Percentiles rank a stretch among this genome's conserved stretches.
Conservation (phyloP, 2,329 filamentous ascomycete species). For the Cladosporium sp. region DNA sequence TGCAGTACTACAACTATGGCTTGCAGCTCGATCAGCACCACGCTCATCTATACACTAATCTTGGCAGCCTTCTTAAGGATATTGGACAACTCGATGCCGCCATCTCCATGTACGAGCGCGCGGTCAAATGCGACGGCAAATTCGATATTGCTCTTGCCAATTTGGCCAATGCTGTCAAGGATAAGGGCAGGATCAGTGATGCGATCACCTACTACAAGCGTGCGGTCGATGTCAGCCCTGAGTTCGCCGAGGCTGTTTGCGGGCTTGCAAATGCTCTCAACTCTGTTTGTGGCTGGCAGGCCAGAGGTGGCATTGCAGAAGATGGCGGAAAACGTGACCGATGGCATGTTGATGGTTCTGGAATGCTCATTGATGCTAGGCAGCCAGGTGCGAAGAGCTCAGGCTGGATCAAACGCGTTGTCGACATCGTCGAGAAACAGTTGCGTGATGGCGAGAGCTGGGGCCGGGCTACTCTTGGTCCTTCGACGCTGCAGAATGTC, state of each 20-base stretch:
- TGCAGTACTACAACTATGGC: conserved; percentile 95
- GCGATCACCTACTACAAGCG: conserved; percentile 90
- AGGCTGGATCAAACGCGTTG: conserved; percentile 87
- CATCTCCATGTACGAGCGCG: conserved; percentile 96
- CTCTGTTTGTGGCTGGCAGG: conserved; percentile 93
- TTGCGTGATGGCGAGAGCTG: conserved; percentile 82
- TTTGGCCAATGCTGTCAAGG: conserved; percentile 95
- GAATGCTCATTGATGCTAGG: conserved; percentile 76
- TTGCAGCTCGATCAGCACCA: conserved; percentile 82
- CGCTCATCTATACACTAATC: conserved; percentile 94
- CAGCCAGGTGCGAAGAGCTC: conserved; percentile 61
- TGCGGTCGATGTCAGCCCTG: conserved; percentile 86
- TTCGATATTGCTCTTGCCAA: conserved; percentile 98
- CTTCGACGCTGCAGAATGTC: conserved; percentile 44
- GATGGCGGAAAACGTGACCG: conserved; percentile 74
- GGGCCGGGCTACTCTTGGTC: conserved; percentile 70
- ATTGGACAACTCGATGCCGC: conserved; percentile 89
- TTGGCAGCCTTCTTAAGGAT: conserved; percentile 93
- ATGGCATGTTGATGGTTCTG: conserved; percentile 88
- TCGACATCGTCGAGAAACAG: conserved; percentile 87
- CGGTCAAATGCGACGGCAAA: conserved; percentile 85
- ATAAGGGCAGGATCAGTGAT: conserved; percentile 88
- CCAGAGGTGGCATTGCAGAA: conserved; percentile 81
- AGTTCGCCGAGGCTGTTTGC: conserved; percentile 96
- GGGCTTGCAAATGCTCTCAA: conserved; percentile 93